Base-by-base conservation (phyloP, 306 rosid species). In the Arachis hypogaea region DNA sequence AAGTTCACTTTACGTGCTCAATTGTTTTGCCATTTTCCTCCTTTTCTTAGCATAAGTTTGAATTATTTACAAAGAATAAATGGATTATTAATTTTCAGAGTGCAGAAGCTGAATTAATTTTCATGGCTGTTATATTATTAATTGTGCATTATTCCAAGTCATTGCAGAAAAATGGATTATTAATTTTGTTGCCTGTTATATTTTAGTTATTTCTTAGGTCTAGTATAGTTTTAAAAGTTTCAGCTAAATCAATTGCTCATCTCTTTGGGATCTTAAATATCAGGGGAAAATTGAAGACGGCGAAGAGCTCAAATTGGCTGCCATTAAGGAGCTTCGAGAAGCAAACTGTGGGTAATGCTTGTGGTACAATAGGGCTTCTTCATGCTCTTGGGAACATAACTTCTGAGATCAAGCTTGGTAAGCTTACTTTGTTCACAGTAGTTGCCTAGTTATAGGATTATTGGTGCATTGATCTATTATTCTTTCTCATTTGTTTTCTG, bases 231-330 rank as follows among this genome's bases (percentile, higher is more conserved):
- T 22, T 22, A 22, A 22, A 22, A 22, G 28, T 22, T 22, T 22
- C 28, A 22, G 28, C 28, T 22, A 22, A 22, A 22, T 22, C 28
- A 1, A 22, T 22, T 22, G 28, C 1, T 22, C 28, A 1, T 11
- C 4, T 68, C 10, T 66, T 67, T 66, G 59, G 66, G 62, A 33
- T 79, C 50, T 56, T 65, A 58, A 55, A 75, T 84, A 43, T 51
- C 72, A 93, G 98, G 98, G 98, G 1, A 96, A 89, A 11, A 92
- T 94, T 69, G 97, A 94, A 78, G 98, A 94, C 18, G 97, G 97
- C 28, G 98, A 94, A 77, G 97, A 94, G 50, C 97, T 95, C 5
- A 89, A 87, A 85, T 84, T 74, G 29, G 97, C 98, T 30, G 98
- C 98, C 46, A 72, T 89, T 42, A 81, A 97, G 81, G 97, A 91